Evolutionary conservation across 805 yeast genomes (phyloP).

Genomic region (Hyphopichia homilentoma): DNA sequence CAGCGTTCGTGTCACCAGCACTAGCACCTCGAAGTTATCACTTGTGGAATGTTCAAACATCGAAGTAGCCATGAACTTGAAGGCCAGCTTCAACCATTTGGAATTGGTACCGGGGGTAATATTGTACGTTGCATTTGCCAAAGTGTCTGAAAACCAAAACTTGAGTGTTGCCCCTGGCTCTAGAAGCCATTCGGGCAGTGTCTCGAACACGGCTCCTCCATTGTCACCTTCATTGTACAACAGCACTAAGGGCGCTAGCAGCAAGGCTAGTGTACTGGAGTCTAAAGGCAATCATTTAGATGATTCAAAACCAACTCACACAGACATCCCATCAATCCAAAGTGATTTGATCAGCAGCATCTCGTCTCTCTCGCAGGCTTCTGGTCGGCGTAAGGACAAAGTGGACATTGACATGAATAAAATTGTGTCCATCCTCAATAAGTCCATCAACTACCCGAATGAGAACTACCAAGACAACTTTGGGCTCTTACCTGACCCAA

Average conservation of each 20-base stretch:
- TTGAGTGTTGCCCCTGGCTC: slow-evolving; percentile 10
- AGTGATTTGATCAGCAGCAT: slow-evolving; percentile 16
- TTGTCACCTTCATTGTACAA: slow-evolving; percentile 1
- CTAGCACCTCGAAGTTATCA: slow-evolving; percentile 20
- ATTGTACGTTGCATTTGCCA: slow-evolving; percentile 81
- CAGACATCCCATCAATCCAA: slow-evolving; percentile 21
- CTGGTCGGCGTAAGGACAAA: too few species aligned
- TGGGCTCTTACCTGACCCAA: slow-evolving; percentile 77
- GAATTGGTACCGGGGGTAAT: slow-evolving; percentile 78
- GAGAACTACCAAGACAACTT: slow-evolving; percentile 50
- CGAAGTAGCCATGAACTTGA: slow-evolving; percentile 77
- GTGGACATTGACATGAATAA: slow-evolving; percentile 30
- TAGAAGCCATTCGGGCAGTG: slow-evolving; percentile 12
- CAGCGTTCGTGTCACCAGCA: slow-evolving; percentile 16
- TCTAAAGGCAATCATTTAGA: slow-evolving; percentile 9
- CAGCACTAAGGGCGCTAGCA: slow-evolving; percentile 21
- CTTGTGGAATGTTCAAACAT: slow-evolving; percentile 69
- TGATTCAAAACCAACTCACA: slow-evolving; percentile 8
- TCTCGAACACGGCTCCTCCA: slow-evolving; percentile 3
- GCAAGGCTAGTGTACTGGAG: slow-evolving; percentile 11
- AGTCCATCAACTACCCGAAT: slow-evolving; percentile 34
- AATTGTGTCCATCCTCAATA: slow-evolving; percentile 42
- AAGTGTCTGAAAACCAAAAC: slow-evolving; percentile 39
- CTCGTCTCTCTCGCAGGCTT: slow-evolving; percentile 10
- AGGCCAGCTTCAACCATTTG: slow-evolving; percentile 72